A percentile compares a stretch with the other conserved stretches of the same genome.
Evolutionary conservation across 495 filamentous ascomycete genomes (phyloP).

Genomic region (Recurvomyces mirabilis): DNA sequence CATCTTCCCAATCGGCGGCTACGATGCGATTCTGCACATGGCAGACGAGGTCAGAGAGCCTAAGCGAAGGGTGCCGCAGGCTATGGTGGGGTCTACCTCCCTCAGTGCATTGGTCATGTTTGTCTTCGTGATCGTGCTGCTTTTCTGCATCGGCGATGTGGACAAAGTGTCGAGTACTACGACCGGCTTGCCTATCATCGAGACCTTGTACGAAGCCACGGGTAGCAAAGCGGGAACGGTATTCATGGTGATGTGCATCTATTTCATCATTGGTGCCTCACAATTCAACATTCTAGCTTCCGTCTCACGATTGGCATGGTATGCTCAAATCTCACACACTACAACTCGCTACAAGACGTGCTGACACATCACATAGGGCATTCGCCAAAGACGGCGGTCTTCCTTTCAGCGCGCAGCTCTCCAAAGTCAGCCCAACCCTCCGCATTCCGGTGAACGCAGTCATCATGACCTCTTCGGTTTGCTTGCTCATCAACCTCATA

Average conservation of each 20-base stretch:
- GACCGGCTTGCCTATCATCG: conserved; percentile 43
- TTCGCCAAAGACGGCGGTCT: conserved; percentile 52
- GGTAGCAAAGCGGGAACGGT: conserved; percentile 34
- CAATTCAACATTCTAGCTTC: conserved; percentile 42
- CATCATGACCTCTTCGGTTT: conserved; percentile 29
- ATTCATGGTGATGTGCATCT: conserved; percentile 37
- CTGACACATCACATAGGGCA: conserved; percentile 20
- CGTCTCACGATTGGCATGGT: conserved; percentile 43
- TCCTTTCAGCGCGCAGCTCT: conserved; percentile 36
- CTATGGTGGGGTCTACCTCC: conserved; percentile 5
- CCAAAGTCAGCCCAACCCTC: conserved; percentile 30
- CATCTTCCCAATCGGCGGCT: conserved; percentile 6
- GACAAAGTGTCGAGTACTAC: conserved; percentile 19
- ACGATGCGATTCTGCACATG: conserved; percentile 9
- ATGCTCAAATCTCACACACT: neutral
- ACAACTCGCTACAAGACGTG: neutral
- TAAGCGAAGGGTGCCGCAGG: conserved; percentile 1
- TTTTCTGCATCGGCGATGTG: conserved; percentile 25
- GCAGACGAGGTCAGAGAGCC: conserved; percentile 12
- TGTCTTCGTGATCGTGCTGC: conserved; percentile 3
- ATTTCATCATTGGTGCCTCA: conserved; percentile 35
- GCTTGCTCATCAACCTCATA: conserved; percentile 39
- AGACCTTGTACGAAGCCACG: conserved; percentile 40
- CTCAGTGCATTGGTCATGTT: conserved; percentile 19
- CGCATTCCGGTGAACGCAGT: conserved; percentile 40